Evolutionary conservation across 2,329 filamentous ascomycete species (phyloP).

Genomic region (Penicillium sp.): DNA sequence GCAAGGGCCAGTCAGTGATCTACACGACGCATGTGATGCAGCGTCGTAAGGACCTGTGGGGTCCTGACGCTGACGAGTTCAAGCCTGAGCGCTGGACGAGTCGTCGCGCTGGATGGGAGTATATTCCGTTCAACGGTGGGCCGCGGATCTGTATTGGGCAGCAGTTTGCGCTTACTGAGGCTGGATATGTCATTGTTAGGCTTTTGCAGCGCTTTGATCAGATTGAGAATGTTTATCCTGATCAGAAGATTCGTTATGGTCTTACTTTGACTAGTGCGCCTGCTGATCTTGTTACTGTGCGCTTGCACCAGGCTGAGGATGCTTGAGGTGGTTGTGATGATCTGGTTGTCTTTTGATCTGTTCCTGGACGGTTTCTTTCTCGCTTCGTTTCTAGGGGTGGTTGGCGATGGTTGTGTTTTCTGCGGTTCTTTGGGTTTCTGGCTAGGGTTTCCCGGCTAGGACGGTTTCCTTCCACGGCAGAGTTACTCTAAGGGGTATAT

Average conservation of each 20-base stretch:
- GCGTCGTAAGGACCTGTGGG: constrained; percentile 55
- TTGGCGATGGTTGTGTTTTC: neutral
- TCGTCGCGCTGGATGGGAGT: constrained; percentile 63
- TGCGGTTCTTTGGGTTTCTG: neutral
- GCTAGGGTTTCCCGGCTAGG: neutral
- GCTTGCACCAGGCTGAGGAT: constrained; percentile 27
- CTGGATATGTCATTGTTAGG: constrained; percentile 64
- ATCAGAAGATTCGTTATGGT: constrained; percentile 18
- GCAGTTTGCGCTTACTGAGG: constrained; percentile 75
- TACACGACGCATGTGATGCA: constrained; percentile 74
- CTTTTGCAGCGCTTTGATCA: constrained; percentile 69
- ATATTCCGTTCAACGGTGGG: constrained; percentile 72
- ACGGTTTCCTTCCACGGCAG: neutral
- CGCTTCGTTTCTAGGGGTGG: too few relatives aligned
- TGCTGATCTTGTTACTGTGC: constrained; percentile 29
- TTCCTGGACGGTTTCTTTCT: neutral
- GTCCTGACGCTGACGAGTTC: constrained; percentile 51
- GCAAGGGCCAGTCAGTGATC: constrained; percentile 62
- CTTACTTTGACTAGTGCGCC: constrained; percentile 27
- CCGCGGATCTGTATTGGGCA: constrained; percentile 74
- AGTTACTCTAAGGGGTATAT: neutral
- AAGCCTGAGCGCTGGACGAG: constrained; percentile 69
- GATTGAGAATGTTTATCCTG: constrained; percentile 45
- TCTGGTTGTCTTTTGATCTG: too few relatives aligned
- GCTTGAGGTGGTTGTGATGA: neutral